Conservation (phyloP, 257 asterid species). For the Ajuga chamaepitys region DNA sequence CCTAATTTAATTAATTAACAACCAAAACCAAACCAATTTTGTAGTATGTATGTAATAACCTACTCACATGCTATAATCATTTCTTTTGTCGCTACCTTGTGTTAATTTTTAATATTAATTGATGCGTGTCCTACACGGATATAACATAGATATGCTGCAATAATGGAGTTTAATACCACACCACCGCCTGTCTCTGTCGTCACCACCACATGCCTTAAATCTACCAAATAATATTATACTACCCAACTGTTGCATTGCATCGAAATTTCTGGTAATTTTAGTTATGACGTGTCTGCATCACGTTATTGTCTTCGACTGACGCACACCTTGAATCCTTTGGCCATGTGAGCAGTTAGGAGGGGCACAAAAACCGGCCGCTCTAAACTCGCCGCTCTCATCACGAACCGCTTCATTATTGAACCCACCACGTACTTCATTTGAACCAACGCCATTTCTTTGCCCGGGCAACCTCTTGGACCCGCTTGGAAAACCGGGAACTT, state of each 20-base stretch:
- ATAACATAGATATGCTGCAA: not conserved
- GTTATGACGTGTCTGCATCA: not conserved
- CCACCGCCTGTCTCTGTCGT: slow-evolving; percentile 8
- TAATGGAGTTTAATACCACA: not conserved
- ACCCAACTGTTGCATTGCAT: not conserved
- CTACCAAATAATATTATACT: not conserved
- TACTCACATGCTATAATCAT: not conserved
- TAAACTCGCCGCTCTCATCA: slow-evolving; percentile 28
- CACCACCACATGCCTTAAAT: slow-evolving; percentile 17
- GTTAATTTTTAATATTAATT: not conserved
- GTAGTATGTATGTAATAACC: not conserved
- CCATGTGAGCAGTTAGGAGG: slow-evolving; percentile 77
- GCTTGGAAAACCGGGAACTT: slow-evolving; percentile 76
- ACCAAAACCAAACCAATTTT: not conserved
- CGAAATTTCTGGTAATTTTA: not conserved
- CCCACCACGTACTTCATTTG: slow-evolving; percentile 62
- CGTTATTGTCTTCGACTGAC: slow-evolving; percentile 27
- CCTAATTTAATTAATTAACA: not conserved
- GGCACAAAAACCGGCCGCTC: slow-evolving; percentile 50
- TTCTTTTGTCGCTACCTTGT: not conserved
- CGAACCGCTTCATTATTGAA: slow-evolving; percentile 40
- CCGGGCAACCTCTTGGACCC: slow-evolving; percentile 69
- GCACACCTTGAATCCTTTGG: slow-evolving; percentile 48
- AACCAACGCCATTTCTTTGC: slow-evolving; percentile 62
- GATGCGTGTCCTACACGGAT: slow-evolving; percentile 7